Percentiles rank a stretch among this genome's conserved stretches.
Conservation (phyloP, 2,329 filamentous ascomycete genomes). For the Fusarium paranaense region DNA sequence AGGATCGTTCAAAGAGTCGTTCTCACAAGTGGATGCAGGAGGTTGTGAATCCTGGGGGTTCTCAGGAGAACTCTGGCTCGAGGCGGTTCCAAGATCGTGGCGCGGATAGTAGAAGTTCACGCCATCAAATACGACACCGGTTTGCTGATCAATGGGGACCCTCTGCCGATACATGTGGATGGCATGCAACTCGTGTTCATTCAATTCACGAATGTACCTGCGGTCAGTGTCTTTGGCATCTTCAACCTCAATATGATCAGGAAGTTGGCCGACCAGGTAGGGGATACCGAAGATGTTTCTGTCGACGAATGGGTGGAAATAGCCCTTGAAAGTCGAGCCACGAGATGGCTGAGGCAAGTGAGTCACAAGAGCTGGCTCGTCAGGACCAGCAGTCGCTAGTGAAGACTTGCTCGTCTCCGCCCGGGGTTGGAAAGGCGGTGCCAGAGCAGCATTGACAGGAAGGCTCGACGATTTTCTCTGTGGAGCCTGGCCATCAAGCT, state of each 20-base stretch:
- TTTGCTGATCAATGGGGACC: constrained; percentile 61
- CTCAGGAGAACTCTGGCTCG: background rate
- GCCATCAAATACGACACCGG: constrained; percentile 71
- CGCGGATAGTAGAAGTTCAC: constrained; percentile 73
- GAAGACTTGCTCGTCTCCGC: constrained; percentile 34
- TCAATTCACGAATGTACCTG: constrained; percentile 67
- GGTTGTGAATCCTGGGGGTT: constrained; percentile 1
- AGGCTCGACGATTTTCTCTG: constrained; percentile 53
- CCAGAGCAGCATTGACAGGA: constrained; percentile 60
- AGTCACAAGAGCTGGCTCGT: constrained; percentile 12
- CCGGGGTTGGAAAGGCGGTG: constrained; percentile 62
- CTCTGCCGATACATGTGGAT: constrained; percentile 72
- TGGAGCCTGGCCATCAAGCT: constrained; percentile 37
- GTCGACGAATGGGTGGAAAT: constrained; percentile 23
- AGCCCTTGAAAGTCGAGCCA: constrained; percentile 37
- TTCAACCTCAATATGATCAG: constrained; percentile 56
- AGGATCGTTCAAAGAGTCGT: constrained; percentile 36
- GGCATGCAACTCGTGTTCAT: constrained; percentile 68
- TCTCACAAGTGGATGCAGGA: constrained; percentile 6
- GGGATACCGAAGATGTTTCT: constrained; percentile 48
- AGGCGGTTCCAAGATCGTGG: constrained; percentile 45
- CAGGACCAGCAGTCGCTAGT: constrained; percentile 17
- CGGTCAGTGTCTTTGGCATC: constrained; percentile 61
- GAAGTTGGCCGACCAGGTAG: constrained; percentile 67
- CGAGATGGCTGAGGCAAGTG: background rate